Evolutionary conservation across 2,329 filamentous ascomycete species (phyloP), one percentile per base, ranked within the genome.

Genomic region (Ceratocystis cubensis): DNA sequence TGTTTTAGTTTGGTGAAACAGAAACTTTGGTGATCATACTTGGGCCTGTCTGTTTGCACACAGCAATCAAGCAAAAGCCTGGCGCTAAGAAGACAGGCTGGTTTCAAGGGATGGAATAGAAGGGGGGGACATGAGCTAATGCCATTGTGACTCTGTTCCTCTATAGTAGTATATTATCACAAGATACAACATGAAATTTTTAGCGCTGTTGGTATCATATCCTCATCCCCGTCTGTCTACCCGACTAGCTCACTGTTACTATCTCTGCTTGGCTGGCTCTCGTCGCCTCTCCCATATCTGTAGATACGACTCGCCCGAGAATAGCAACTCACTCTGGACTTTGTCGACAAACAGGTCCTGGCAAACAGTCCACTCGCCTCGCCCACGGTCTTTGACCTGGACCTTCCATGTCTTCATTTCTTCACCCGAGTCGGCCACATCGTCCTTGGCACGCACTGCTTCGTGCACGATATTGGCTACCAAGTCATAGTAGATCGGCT

Each of bases 311-410:
- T 99, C 94, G 64, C 93, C 91, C 0, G 95, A 88, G 73, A 96
- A 96, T 70, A 99, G 75, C 71, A 96, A 82, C 79, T 99, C 93
- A 69, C 84, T 89, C 76, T 93, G 88, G 22, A 94, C 88, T 75
- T 87, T 87, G 74, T 96, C 89, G 5, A 99, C 93, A 74, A 88
- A 96, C 70, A 99, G 75, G 78, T 99, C 94, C 78, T 99, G 94
- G 66, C 92, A 88, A 67, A 95, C 88, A 65, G 95, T 84, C 94
- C 94, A 99, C 74, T 95, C 88, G 44, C 89, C 88, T 25, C 87
- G 82, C 28, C 85, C 87, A 73, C 89, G 88, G 73, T 96, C 89
- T 71, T 86, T 82, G 63, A 99, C 77, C 78, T 99, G 94, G 25
- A 91, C 91, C 74, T 95, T 91, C 92, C 94, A 99, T 13, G 91